Evolutionary conservation across 768 basidiomycete genomes (phyloP), one percentile per base, ranked within the genome.

Genomic region (Lenzites betulinus): DNA sequence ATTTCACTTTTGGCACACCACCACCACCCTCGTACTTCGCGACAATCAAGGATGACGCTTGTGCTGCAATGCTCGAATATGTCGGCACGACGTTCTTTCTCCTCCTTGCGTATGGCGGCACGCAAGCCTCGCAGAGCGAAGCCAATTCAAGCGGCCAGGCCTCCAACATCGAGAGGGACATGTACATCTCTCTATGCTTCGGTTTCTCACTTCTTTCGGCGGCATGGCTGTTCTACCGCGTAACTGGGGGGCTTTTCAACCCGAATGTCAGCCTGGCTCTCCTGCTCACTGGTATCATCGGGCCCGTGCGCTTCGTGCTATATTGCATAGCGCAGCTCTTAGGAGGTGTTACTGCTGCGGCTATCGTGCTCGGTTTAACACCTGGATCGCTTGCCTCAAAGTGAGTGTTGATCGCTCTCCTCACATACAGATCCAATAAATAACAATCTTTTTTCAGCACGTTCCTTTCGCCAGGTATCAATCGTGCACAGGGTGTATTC

Each of bases 181-280:
- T 84, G 58, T 89, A 86, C 71, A 81, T 86, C 30, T 79, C 87
- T 5, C 79, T 80, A 0, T 80, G 77, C 49, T 84, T 87, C 78
- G 87, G 88, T 0, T 70, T 89, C 48, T 81, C 81, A 63, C 78
- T 90, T 46, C 75, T 88, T 48, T 79, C 84, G 43, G 82, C 83
- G 2, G 86, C 81, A 8, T 90, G 88, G 87, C 66, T 87, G 12
- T 89, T 89, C 72, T 89, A 81, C 68, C 79, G 86, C 41, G 72
- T 81, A 23, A 86, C 85, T 0, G 86, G 86, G 11, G 85, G 85
- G 7, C 72, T 87, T 23, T 89, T 88, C 73, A 90, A 88, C 62
- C 87, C 86, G 0, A 77, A 85, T 59, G 77, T 89, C 59, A 83
- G 81, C 16, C 73, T 85, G 41, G 81, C 87, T 8, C 79, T 89